phyloP scores from a whole-genome alignment of 2,329 filamentous ascomycete genomes.

The Leptographium lundbergii region DNA sequence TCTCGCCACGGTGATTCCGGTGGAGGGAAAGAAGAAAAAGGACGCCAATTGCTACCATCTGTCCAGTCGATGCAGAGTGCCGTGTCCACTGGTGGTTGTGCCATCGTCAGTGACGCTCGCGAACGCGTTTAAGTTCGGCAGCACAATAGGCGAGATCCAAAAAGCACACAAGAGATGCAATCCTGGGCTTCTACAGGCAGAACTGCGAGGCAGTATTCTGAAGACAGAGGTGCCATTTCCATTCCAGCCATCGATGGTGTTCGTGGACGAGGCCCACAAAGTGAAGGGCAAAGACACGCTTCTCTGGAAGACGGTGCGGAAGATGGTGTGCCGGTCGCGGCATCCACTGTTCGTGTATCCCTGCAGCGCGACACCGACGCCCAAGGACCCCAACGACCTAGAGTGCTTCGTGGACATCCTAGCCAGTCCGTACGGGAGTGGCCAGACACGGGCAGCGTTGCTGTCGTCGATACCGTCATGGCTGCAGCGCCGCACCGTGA shows the following conservation, averaged over 20 bases:
- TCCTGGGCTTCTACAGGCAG: neutral
- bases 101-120: neutral
- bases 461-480: neutral
- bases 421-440: neutral
- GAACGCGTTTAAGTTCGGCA: neutral
- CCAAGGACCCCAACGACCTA: neutral
- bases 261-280: conserved; percentile 1
- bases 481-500: neutral
- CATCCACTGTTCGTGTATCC: neutral
- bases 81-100: conserved; percentile 1
- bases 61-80: neutral
- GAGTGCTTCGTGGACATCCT: neutral
- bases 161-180: neutral
- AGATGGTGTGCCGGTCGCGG: neutral
- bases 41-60: neutral
- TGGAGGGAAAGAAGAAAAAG: neutral
- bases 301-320: neutral
- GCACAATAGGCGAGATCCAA: neutral
- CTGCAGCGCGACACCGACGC: neutral
- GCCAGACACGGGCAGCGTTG: neutral
- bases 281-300: neutral
- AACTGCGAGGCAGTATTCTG: neutral
- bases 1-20: neutral
- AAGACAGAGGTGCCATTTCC: neutral
- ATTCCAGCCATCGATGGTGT: conserved; percentile 1